Evolutionary conservation across 306 rosid genomes (phyloP).

Genomic region (Quercus alba): DNA sequence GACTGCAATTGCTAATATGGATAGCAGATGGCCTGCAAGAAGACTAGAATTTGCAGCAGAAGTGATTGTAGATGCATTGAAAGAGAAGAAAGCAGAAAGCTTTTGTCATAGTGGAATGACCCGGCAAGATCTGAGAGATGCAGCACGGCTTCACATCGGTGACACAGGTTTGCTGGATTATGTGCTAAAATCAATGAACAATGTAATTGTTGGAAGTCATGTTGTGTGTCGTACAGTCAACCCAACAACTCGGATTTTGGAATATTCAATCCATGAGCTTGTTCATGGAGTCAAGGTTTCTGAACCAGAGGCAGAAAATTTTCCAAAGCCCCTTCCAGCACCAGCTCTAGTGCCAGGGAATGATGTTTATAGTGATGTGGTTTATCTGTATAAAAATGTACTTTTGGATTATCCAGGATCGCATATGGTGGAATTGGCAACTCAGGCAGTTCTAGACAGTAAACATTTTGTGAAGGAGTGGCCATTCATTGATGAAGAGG

Average conservation of each 20-base stretch:
- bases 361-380: conserved; percentile 67
- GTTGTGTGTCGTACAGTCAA: conserved; percentile 75
- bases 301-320: conserved; percentile 24
- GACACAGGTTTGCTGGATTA: conserved; percentile 89
- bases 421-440: conserved; percentile 52
- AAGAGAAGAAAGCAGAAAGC: conserved; percentile 52
- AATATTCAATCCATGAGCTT: conserved; percentile 65
- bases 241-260: conserved; percentile 63
- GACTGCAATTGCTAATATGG: conserved; percentile 60
- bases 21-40: conserved; percentile 90
- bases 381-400: conserved; percentile 61
- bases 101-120: conserved; percentile 68
- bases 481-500: conserved; percentile 53
- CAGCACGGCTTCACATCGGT: conserved; percentile 84
- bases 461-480: conserved; percentile 79
- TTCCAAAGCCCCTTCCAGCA: conserved; percentile 18
- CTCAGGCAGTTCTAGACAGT: conserved; percentile 62
- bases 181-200: conserved; percentile 80
- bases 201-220: conserved; percentile 63
- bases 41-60: conserved; percentile 76
- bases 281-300: conserved; percentile 33
- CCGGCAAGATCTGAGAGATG: conserved; percentile 81
- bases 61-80: conserved; percentile 77
- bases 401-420: conserved; percentile 63
- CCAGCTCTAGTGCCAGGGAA: conserved; percentile 40